Conservation (phyloP, 2,329 filamentous ascomycete species). For the Diaporthe citrichinensis region DNA sequence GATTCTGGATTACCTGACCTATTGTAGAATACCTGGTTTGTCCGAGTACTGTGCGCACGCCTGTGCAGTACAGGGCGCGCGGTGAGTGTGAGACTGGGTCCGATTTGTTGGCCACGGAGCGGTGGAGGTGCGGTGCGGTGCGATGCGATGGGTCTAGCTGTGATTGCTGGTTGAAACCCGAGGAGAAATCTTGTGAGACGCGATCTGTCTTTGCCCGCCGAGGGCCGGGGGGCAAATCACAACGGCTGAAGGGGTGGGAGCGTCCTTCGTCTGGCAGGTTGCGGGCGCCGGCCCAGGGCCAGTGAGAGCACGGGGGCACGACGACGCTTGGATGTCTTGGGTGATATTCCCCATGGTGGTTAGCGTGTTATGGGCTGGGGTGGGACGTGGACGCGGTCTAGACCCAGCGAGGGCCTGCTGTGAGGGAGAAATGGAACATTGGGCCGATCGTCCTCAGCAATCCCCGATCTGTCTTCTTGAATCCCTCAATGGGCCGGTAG, state of each 20-base stretch:
- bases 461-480: slow-evolving; percentile 31
- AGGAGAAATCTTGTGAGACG: slow-evolving; percentile 19
- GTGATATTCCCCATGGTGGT: slow-evolving; percentile 26
- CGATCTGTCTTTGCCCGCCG: slow-evolving; percentile 14
- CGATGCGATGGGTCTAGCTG: neutral
- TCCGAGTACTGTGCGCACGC: neutral
- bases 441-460: slow-evolving; percentile 36
- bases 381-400: slow-evolving; percentile 32
- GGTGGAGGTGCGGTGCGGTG: neutral
- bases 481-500: neutral
- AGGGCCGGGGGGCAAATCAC: neutral
- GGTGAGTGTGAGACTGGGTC: slow-evolving; percentile 19
- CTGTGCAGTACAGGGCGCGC: neutral
- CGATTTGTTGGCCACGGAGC: neutral
- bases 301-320: neutral
- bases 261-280: neutral
- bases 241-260: neutral
- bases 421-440: slow-evolving; percentile 21
- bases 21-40: neutral
- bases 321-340: slow-evolving; percentile 28
- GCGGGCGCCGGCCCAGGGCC: neutral
- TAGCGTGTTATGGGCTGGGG: slow-evolving; percentile 29
- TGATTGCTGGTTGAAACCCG: slow-evolving; percentile 23
- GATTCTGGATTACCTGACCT: neutral
- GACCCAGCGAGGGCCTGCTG: slow-evolving; percentile 8